Conservation (phyloP, 2,329 filamentous ascomycete genomes). For the Cercospora sp. region DNA sequence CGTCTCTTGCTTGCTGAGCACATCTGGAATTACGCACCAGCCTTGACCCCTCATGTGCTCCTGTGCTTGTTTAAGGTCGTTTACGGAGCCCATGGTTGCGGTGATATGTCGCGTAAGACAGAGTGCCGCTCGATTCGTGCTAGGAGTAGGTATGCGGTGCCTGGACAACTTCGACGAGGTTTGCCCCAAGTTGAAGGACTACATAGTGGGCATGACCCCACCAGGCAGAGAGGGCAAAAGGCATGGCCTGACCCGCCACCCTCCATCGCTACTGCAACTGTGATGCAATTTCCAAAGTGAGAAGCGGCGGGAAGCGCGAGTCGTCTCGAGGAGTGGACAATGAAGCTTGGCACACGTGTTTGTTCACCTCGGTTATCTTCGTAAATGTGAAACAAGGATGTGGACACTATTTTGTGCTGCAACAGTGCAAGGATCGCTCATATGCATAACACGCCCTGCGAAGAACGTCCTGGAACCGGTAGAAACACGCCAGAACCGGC, state of each 20-base stretch:
- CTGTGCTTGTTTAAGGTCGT: conserved; percentile 26
- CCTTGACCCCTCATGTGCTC: conserved; percentile 10
- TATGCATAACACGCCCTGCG: neutral
- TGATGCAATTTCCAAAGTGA: neutral
- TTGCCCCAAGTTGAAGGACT: neutral
- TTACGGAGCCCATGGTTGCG: conserved; percentile 17
- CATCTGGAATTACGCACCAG: conserved; percentile 18
- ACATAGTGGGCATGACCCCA: neutral
- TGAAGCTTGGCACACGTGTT: neutral
- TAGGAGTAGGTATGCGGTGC: neutral
- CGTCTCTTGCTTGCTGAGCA: conserved; percentile 14
- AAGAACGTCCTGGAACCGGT: neutral
- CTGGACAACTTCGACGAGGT: neutral
- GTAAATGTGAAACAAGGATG: neutral
- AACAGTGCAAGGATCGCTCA: neutral
- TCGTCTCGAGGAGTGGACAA: neutral
- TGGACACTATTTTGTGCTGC: neutral
- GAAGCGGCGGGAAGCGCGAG: neutral
- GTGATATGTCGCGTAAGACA: neutral
- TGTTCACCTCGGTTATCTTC: neutral
- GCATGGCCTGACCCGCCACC: neutral
- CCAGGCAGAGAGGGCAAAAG: neutral
- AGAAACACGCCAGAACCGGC: neutral
- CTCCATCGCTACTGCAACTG: neutral
- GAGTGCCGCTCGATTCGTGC: neutral